Evolutionary conservation across 2,329 filamentous ascomycete species (phyloP), one percentile per base, ranked within the genome.

Genomic region (Grosmannia serpens): DNA sequence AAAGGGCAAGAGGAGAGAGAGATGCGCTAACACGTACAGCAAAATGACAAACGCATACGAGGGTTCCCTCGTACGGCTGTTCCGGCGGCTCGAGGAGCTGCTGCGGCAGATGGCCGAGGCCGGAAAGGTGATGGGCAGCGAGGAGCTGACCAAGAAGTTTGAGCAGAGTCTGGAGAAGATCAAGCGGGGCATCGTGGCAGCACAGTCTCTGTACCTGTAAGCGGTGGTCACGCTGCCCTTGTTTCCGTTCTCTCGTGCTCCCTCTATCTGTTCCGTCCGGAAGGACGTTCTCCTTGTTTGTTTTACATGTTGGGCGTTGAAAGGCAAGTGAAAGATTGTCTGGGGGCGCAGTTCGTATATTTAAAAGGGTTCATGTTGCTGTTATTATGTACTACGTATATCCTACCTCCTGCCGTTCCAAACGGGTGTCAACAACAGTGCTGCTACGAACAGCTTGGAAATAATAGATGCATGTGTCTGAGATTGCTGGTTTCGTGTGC

Each of bases 21-120:
- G 6, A 38, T 15, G 10, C 10, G 22, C 57, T 64, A 58, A 62
- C 61, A 13, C 11, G 4, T 55, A n/a, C 63, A 67, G 92, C 75
- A 95, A 95, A 89, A 96, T 99, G 91, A 97, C 94, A 31, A 92
- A 96, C 67, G 89, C 92, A 31, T 99, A 96, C 73, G 94, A 99
- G 75, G 94, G 94, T 61, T 96, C 90, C 60, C 77, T 99, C 61
- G 97, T 99, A 66, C 90, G 94, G 54, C 84, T 96, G 46, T 99
- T 99, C 83, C 88, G 94, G 58, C 88, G 94, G 24, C 79, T 99
- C 35, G 94, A 99, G 73, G 94, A 99, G 74, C 79, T 96, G 59
- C 78, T 99, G 41, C 84, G 94, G 64, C 94, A 99, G 73, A 95
- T 97, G 82, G 92, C 88, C 20, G 89, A 97, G 74, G 94, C 92